A percentile compares a stretch with the other conserved stretches of the same genome.
Evolutionary conservation across 495 filamentous ascomycete species (phyloP).

Genomic region (Friedmanniomyces endolithicus): DNA sequence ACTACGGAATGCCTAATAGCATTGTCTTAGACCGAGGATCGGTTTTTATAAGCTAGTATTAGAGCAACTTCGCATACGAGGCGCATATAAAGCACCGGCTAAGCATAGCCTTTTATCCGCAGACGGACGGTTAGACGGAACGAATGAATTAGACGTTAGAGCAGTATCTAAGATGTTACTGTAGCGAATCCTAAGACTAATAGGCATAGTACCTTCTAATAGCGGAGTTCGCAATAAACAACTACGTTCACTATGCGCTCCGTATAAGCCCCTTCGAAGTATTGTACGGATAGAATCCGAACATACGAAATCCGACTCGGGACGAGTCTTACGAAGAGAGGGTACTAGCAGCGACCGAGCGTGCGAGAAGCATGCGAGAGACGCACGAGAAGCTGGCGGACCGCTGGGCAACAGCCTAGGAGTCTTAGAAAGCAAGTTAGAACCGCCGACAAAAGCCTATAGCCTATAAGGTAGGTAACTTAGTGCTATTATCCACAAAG

Average conservation of each 20-base stretch:
- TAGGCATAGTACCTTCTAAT: neutral
- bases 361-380: neutral
- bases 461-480: neutral
- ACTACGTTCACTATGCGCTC: neutral
- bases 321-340: neutral
- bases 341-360: neutral
- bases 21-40: neutral
- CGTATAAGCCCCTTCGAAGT: neutral
- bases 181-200: neutral
- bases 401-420: neutral
- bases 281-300: neutral
- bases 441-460: neutral
- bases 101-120: neutral
- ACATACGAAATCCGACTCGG: neutral
- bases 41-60: neutral
- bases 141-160: neutral
- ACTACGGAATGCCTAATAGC: neutral
- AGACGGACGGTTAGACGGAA: neutral
- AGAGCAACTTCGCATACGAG: neutral
- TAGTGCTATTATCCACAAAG: neutral
- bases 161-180: neutral
- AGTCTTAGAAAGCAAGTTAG: neutral
- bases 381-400: neutral
- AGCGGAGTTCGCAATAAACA: neutral
- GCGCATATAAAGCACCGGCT: neutral